These are phyloP conservation scores for Alternaria sp. DNA, from an alignment of 2,329 filamentous ascomycete species.

Conservation along the genomic window DNA sequence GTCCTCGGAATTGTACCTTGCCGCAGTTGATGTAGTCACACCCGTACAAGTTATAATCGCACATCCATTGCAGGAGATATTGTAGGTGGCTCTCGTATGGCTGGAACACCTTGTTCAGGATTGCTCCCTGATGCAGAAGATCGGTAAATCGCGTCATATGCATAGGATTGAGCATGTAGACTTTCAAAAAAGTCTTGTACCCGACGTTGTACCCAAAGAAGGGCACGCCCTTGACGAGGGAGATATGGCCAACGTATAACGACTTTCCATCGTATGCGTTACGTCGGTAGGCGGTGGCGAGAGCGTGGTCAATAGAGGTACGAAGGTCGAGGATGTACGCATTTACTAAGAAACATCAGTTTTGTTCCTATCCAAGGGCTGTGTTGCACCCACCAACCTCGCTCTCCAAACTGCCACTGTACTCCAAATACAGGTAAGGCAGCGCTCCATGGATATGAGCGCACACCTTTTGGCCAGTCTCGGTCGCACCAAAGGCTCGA, in stretches of 20 bases:
- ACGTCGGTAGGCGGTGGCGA: constrained; percentile 83
- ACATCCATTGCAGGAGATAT: constrained; percentile 96
- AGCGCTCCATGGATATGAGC: constrained; percentile 95
- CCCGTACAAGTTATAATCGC: constrained; percentile 96
- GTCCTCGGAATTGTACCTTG: constrained; percentile 75
- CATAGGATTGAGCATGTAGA: constrained; percentile 88
- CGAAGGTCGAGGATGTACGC: constrained; percentile 81
- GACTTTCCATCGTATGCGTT: constrained; percentile 74
- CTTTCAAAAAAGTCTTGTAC: constrained; percentile 89
- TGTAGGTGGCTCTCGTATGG: constrained; percentile 95
- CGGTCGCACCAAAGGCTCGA: constrained; percentile 89
- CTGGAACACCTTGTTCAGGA: constrained; percentile 84
- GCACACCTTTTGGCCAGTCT: constrained; percentile 95
- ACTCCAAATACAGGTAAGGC: constrained; percentile 93
- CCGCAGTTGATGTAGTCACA: constrained; percentile 83
- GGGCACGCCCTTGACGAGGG: constrained; percentile 88
- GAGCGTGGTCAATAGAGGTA: constrained; percentile 86
- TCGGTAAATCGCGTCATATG: constrained; percentile 89
- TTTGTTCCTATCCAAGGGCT: not conserved
- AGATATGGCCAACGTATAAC: constrained; percentile 87
- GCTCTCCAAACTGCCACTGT: constrained; percentile 71
- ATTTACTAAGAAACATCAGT: constrained; percentile 63
- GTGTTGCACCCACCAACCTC: constrained; percentile 67
- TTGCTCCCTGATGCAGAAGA: constrained; percentile 83
- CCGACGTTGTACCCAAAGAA: constrained; percentile 97